Evolutionary conservation across 306 rosid genomes (phyloP).

Genomic region (Rosa chinensis): DNA sequence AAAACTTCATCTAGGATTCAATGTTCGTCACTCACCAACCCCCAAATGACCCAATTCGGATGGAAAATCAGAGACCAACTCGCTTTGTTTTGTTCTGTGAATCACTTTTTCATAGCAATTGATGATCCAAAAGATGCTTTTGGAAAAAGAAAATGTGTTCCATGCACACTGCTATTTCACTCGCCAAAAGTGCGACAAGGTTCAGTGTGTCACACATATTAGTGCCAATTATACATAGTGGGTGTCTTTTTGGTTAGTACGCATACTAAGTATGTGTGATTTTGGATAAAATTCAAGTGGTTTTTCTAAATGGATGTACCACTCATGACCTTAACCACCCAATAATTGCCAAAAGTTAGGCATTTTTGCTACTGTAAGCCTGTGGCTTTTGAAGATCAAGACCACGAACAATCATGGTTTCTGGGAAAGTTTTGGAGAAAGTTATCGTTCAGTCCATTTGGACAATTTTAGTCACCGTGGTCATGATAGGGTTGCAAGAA

Average conservation of each 20-base stretch:
- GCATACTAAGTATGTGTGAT: not conserved
- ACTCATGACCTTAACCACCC: not conserved
- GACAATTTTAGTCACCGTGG: not conserved
- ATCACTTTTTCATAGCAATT: not conserved
- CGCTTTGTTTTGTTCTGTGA: not conserved
- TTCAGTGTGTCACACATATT: not conserved
- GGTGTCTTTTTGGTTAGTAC: slow-evolving; percentile 3
- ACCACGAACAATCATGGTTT: not conserved
- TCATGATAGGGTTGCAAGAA: not conserved
- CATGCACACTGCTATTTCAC: not conserved
- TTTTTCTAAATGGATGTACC: not conserved
- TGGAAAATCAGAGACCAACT: slow-evolving; percentile 2
- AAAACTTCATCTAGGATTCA: not conserved
- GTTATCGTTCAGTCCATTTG: not conserved
- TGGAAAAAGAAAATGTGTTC: not conserved
- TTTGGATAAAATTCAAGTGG: not conserved
- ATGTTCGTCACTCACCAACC: not conserved
- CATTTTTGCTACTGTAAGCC: not conserved
- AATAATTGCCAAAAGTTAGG: not conserved
- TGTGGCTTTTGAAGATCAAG: not conserved
- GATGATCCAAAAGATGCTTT: not conserved
- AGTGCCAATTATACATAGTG: not conserved
- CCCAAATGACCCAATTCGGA: not conserved
- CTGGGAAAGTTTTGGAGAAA: not conserved
- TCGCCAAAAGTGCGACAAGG: not conserved